Percentiles rank a stretch among this genome's conserved stretches.
Evolutionary conservation across 805 yeast species (phyloP).

Genomic region (Isabelozyma gotoi): DNA sequence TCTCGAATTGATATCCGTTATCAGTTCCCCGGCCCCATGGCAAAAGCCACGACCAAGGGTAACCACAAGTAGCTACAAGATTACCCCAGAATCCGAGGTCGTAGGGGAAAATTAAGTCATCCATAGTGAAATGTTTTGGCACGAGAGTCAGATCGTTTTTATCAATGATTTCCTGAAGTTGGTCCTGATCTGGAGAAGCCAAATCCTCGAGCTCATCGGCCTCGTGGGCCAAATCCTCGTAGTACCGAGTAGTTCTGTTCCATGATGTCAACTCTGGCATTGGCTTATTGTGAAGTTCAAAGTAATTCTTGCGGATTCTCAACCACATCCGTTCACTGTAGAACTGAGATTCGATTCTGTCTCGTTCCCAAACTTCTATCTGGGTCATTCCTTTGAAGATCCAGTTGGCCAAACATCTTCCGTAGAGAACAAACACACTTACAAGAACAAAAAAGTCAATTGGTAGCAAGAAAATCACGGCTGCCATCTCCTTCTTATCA

Average conservation of each 20-base stretch:
- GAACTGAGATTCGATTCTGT: constrained; percentile 70
- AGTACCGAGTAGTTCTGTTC: constrained; percentile 26
- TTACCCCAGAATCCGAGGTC: constrained; percentile 66
- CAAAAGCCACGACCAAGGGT: constrained; percentile 60
- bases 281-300: constrained; percentile 34
- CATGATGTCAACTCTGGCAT: constrained; percentile 50
- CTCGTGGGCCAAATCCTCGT: constrained; percentile 11
- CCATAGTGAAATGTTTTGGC: constrained; percentile 47
- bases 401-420: constrained; percentile 60
- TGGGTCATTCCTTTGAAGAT: constrained; percentile 73
- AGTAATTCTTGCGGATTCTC: constrained; percentile 46
- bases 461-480: constrained; percentile 55
- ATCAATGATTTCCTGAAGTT: not conserved
- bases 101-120: constrained; percentile 81
- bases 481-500: constrained; percentile 49
- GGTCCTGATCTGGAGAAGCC: constrained; percentile 3
- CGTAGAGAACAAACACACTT: constrained; percentile 56
- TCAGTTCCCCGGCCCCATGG: constrained; percentile 70
- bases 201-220: constrained; percentile 3
- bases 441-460: constrained; percentile 58
- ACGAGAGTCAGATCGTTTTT: constrained; percentile 15
- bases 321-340: constrained; percentile 55
- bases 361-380: constrained; percentile 91
- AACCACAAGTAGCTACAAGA: constrained; percentile 55
- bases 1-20: constrained; percentile 57